phyloP scores from a whole-genome alignment of 1,284 basidiomycete genomes.

The Exobasidium cylindrosporum region DNA sequence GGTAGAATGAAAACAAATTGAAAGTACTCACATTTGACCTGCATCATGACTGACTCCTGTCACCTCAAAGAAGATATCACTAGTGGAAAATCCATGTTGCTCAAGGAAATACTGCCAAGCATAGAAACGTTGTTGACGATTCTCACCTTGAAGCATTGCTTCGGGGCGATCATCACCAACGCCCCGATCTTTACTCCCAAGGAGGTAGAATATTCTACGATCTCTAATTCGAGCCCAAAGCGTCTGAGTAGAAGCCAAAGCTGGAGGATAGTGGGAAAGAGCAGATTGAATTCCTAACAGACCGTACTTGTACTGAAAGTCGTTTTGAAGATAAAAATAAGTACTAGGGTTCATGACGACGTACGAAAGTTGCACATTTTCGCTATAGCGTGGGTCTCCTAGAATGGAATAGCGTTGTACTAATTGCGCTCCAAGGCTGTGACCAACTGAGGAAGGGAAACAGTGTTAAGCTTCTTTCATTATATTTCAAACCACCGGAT shows the following conservation, averaged over 20 bases:
- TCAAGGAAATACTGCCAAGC: not conserved
- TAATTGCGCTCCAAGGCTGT: conserved; percentile 11
- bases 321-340: conserved; percentile 4
- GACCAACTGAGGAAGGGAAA: not conserved
- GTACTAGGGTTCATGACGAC: conserved; percentile 13
- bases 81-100: not conserved
- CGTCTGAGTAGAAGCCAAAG: not conserved
- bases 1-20: too few species aligned
- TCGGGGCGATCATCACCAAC: conserved; percentile 8
- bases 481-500: too few species aligned
- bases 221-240: not conserved
- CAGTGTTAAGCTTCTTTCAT: not conserved
- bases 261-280: not conserved
- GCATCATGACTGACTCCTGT: conserved; percentile 2
- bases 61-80: not conserved
- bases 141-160: conserved; percentile 5
- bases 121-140: not conserved
- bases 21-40: conserved; percentile 5
- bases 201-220: not conserved
- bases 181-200: not conserved
- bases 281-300: not conserved
- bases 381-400: not conserved
- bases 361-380: not conserved
- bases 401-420: conserved; percentile 9
- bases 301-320: conserved; percentile 5